Evolutionary conservation across 768 basidiomycete genomes (phyloP).

Genomic region (Rhizopogon vinicolor): DNA sequence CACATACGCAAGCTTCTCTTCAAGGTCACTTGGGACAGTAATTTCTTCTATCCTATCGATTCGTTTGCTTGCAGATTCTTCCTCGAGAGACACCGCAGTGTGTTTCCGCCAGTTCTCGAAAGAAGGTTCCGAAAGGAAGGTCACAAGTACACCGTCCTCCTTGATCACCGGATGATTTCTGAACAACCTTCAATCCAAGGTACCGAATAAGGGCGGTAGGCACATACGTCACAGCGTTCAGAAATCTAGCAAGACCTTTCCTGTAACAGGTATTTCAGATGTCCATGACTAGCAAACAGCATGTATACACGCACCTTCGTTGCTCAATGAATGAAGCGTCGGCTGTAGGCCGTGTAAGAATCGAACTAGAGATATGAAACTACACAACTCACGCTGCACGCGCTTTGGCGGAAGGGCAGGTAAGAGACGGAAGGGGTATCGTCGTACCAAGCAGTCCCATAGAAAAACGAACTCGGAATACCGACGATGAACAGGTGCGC

Average conservation of each 20-base stretch:
- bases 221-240: constrained; percentile 73
- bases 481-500: constrained; percentile 69
- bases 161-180: constrained; percentile 92
- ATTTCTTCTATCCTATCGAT: constrained; percentile 84
- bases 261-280: constrained; percentile 32
- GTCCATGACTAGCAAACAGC: constrained; percentile 1
- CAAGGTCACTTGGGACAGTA: constrained; percentile 88
- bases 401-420: constrained; percentile 89
- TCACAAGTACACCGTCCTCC: constrained; percentile 77
- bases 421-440: constrained; percentile 93
- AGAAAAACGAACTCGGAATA: constrained; percentile 94
- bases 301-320: constrained; percentile 49
- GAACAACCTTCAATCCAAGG: neutral
- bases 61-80: constrained; percentile 79
- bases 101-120: constrained; percentile 89
- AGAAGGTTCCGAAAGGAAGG: constrained; percentile 78
- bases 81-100: constrained; percentile 70
- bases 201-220: neutral
- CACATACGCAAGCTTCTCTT: constrained; percentile 78
- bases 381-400: constrained; percentile 65
- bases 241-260: constrained; percentile 73
- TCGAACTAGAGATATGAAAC: neutral
- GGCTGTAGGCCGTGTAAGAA: constrained; percentile 35
- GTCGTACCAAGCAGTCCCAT: constrained; percentile 77
- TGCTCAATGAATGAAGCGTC: constrained; percentile 92